Evolutionary conservation across 2,329 filamentous ascomycete genomes (phyloP), one percentile per base, ranked within the genome.

Genomic region (Pseudopithomyces chartarum): DNA sequence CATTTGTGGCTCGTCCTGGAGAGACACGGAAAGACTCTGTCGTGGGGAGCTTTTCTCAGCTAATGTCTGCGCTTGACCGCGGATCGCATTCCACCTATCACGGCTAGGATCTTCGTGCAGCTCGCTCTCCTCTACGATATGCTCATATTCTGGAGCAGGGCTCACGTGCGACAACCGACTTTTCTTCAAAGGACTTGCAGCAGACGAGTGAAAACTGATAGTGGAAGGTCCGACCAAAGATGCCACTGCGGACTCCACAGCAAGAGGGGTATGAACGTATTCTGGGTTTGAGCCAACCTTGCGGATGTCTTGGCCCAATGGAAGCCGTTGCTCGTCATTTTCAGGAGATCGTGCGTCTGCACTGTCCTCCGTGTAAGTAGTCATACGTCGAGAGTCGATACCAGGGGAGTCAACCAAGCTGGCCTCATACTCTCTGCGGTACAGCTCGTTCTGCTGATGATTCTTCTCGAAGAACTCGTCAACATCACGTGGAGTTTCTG

Each of bases 171-270:
- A 59, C 34, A 60, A 42, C 19, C 53, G 44, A 39, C 58, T 60
- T n/a, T 65, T 64, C 45, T 67, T 70, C 1, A 62, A 23, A 3
- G 67, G 66, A 32, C 65, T 68, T 3, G 65, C 67, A 2, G 69
- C 60, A 15, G 75, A 77, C 1, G 76, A 77, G 11, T 69, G 73
- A 44, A 76, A 69, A 43, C 78, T 93, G 52, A 97, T 72, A 12
- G 89, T 85, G 2, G 92, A 96, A 0, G 92, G 94, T 17, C 92
- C 91, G 65, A 95, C 89, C 6, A 98, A 80, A 15, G 93, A 97
- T 7, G 94, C 94, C 11, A 98, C 93, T 10, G 90, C 90, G 13
- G 93, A 97, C 75, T 97, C 93, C 0, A 96, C 87, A 2, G 85
- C 91, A 33, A 87, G 71, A 1, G 85, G 86, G 1, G 86, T 87